phyloP scores from a whole-genome alignment of 2,329 filamentous ascomycete genomes.

The Alternaria gaisen region DNA sequence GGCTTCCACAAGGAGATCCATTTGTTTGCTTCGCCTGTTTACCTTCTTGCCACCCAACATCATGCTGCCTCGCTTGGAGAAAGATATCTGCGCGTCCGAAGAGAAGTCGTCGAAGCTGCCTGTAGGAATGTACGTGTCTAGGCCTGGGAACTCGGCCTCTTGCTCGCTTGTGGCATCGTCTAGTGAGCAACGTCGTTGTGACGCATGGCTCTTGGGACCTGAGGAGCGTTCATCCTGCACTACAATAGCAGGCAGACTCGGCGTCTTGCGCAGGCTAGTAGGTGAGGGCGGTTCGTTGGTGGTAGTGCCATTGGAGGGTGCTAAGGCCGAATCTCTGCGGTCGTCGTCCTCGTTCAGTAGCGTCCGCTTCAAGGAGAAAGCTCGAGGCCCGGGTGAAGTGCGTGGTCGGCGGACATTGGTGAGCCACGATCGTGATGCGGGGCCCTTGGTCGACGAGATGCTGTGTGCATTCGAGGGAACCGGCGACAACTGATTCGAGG shows the following conservation, averaged over 20 bases:
- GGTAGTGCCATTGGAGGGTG: constrained; percentile 46
- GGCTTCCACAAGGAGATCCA: constrained; percentile 35
- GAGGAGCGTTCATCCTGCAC: constrained; percentile 52
- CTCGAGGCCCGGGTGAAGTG: constrained; percentile 49
- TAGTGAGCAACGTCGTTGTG: constrained; percentile 18
- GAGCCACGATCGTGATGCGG: constrained; percentile 48
- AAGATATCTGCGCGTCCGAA: constrained; percentile 61
- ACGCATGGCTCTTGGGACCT: constrained; percentile 9
- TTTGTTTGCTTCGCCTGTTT: constrained; percentile 46
- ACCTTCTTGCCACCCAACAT: constrained; percentile 63
- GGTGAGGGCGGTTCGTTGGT: constrained; percentile 44
- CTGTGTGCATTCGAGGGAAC: constrained; percentile 25
- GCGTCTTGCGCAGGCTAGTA: constrained; percentile 47
- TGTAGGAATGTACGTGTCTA: constrained; percentile 65
- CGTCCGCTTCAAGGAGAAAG: constrained; percentile 42
- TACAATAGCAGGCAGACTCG: constrained; percentile 56
- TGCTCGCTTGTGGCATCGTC: constrained; percentile 20
- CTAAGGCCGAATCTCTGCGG: constrained; percentile 53
- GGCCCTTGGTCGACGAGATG: constrained; percentile 24
- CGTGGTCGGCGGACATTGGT: constrained; percentile 48
- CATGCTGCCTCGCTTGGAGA: constrained; percentile 69
- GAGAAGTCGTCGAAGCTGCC: constrained; percentile 63
- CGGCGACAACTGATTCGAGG: constrained; percentile 17
- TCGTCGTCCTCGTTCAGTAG: constrained; percentile 45
- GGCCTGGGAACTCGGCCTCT: constrained; percentile 54